A percentile compares a stretch with the other conserved stretches of the same genome.
Conservation (phyloP, 495 filamentous ascomycete species). For the Aspergillus baeticus region DNA sequence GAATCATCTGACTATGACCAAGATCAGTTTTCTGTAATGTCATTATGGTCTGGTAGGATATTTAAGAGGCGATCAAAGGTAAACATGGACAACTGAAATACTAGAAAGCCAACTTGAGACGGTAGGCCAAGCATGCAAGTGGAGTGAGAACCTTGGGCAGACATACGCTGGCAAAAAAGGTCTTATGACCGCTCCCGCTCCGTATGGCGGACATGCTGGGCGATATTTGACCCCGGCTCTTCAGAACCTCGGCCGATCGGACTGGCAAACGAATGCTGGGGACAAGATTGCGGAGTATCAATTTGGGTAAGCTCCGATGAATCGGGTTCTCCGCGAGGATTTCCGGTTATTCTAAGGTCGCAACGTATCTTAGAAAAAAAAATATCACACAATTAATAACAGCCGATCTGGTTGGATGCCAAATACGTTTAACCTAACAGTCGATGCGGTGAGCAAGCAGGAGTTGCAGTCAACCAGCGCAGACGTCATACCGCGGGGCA, state of each 20-base stretch:
- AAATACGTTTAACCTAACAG: slow-evolving; percentile 14
- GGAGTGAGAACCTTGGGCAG: background rate
- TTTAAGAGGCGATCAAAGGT: no score
- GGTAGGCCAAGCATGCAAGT: background rate
- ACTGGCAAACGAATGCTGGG: background rate
- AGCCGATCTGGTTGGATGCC: slow-evolving; percentile 22
- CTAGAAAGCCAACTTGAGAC: no score
- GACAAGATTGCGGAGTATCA: background rate
- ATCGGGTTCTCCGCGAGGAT: background rate
- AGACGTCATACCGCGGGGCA: slow-evolving; percentile 31
- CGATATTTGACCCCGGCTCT: slow-evolving; percentile 4
- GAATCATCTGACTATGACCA: slow-evolving; percentile 82
- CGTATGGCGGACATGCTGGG: slow-evolving; percentile 21
- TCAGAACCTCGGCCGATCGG: slow-evolving; percentile 13
- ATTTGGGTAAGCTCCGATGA: background rate
- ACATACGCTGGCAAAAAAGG: slow-evolving; percentile 36
- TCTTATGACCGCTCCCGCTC: slow-evolving; percentile 27
- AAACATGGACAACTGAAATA: no score
- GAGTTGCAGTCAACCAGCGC: slow-evolving; percentile 12
- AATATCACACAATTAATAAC: slow-evolving; percentile 19
- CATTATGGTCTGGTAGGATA: background rate
- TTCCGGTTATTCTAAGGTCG: background rate
- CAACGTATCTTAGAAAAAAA: slow-evolving; percentile 1
- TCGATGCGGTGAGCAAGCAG: slow-evolving; percentile 26
- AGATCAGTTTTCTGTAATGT: slow-evolving; percentile 9